Conservation (phyloP, 2,329 filamentous ascomycete genomes). For the Paecilomyces variotii region DNA sequence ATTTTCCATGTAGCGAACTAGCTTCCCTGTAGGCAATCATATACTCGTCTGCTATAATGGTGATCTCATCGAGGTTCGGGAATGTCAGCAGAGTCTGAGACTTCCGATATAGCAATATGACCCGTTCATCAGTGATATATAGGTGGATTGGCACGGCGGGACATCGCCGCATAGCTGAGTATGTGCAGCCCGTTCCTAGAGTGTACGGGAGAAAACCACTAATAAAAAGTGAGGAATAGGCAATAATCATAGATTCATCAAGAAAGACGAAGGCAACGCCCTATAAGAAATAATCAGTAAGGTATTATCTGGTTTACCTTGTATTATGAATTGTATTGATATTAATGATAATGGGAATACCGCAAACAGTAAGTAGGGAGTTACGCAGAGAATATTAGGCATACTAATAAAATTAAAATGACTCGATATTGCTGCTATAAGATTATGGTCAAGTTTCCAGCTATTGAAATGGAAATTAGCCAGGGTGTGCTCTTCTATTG, state of each 20-base stretch:
- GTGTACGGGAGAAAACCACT: constrained; percentile 11
- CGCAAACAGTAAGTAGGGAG: constrained; percentile 20
- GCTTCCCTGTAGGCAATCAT: too few relatives aligned
- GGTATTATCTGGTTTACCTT: not conserved
- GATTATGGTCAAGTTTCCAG: constrained; percentile 5
- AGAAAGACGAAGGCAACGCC: constrained; percentile 11
- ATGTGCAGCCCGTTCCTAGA: constrained; percentile 4
- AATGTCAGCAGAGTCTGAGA: constrained; percentile 12
- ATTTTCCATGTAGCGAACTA: too few relatives aligned
- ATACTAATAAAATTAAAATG: constrained; percentile 11
- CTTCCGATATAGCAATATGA: constrained; percentile 11
- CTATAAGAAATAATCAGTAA: constrained; percentile 1
- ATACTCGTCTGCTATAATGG: too few relatives aligned
- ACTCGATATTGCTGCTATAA: constrained; percentile 12
- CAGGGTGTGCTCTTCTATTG: not conserved
- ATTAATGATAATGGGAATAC: constrained; percentile 17
- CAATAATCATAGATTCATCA: constrained; percentile 6
- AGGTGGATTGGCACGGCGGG: constrained; percentile 6
- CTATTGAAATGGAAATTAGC: constrained; percentile 4
- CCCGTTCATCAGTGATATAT: constrained; percentile 12
- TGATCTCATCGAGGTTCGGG: constrained; percentile 1
- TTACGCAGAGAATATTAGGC: constrained; percentile 21
- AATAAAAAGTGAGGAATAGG: constrained; percentile 6
- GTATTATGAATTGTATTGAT: constrained; percentile 3
- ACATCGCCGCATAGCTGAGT: constrained; percentile 1